Evolutionary conservation across 495 filamentous ascomycete species (phyloP).

Genomic region (Trichoderma reesei): DNA sequence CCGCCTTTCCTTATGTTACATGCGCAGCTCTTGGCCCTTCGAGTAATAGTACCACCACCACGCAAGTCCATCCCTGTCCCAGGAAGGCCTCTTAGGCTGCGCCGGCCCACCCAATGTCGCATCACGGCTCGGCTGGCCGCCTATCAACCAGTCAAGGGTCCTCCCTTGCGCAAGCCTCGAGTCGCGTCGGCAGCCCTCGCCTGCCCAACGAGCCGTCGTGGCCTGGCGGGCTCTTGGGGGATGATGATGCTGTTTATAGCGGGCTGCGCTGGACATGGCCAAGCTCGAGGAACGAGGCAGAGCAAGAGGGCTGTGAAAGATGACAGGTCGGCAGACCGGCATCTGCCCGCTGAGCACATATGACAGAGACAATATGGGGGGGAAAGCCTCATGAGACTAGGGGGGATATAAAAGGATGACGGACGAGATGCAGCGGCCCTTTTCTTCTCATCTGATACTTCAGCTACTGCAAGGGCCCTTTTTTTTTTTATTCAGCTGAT

Average conservation of each 20-base stretch:
- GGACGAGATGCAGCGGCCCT: not conserved
- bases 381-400: too few species aligned
- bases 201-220: not conserved
- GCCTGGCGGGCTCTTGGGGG: not conserved
- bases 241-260: too few species aligned
- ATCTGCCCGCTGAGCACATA: too few species aligned
- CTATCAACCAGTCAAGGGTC: not conserved
- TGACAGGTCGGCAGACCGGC: too few species aligned
- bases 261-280: too few species aligned
- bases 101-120: constrained; percentile 3
- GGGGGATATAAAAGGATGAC: not conserved
- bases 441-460: not conserved
- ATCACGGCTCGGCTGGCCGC: constrained; percentile 1
- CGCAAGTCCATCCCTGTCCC: not conserved
- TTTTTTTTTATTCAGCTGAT: not conserved
- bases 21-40: not conserved
- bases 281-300: too few species aligned
- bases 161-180: not conserved
- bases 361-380: not conserved
- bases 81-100: not conserved
- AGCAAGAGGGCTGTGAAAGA: too few species aligned
- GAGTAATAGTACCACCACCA: not conserved
- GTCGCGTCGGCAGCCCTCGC: not conserved
- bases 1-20: too few species aligned
- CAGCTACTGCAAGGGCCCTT: constrained; percentile 4